Evolutionary conservation across 306 rosid species (phyloP), one percentile per base, ranked within the genome.

Genomic region (Casuarina equisetifolia): DNA sequence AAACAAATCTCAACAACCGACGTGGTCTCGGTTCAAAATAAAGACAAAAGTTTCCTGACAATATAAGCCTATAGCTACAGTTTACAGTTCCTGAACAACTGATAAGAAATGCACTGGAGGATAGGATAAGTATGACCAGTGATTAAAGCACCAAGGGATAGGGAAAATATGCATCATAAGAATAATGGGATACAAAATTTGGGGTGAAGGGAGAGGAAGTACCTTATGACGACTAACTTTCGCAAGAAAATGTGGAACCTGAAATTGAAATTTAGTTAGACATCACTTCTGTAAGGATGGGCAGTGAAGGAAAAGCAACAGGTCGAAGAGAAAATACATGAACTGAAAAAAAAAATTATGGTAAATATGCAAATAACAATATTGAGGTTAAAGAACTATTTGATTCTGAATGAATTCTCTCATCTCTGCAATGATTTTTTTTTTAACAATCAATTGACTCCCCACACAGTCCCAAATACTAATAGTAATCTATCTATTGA

Each of bases 171-270:
- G 32, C 32, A 70, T 68, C 13, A 76, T 63, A 16, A 36, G 40
- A 52, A 67, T 19, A 20, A 25, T 17, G 13, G 55, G 75, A 74
- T 16, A 40, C 40, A 40, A 16, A 17, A 40, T 39, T 39, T 39
- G 1, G 0, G 25, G 6, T 5, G n/a, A 32, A 12, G 6, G 35
- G 70, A 12, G 1, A 20, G 45, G 44, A 3, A 6, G 53, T 86
- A 92, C 98, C 98, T 92, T 95, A 71, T 84, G 97, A 76, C 84
- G 90, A 68, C 97, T 85, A 68, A 80, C 77, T 82, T 90, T 91
- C 40, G 91, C 91, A 66, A 94, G 76, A 82, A 90, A 90, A 2
- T 88, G 84, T 48, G 83, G 89, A 59, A 89, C 97, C 98, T 92
- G 97, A 87, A 87, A 88, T 49, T 51, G 42, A 71, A 84, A 69